Evolutionary conservation across 2,329 filamentous ascomycete genomes (phyloP), one percentile per base, ranked within the genome.

Genomic region (Microsporum ferrugineum): DNA sequence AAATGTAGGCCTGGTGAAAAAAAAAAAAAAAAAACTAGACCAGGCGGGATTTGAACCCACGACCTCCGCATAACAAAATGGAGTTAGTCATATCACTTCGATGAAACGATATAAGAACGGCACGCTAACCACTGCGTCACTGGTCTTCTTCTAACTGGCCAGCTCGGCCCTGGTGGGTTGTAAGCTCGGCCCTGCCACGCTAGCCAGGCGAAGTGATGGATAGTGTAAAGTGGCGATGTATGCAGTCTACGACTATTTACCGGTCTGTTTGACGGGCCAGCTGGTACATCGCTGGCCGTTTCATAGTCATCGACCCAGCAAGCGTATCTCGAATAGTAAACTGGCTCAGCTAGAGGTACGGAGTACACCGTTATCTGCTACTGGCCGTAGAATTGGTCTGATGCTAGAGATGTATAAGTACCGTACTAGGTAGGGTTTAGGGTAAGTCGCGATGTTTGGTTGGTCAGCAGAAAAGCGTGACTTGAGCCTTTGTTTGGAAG

Each of bases 41-140:
- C 49, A 53, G 49, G 49, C 49, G 49, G 49, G 49, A 53, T 53
- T 53, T 53, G 49, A 53, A 53, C 49, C 49, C 49, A 53, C 49
- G 49, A 53, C 49, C 49, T 53, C 49, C 49, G 49, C 49, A 53
- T 53, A 23, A 53, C 49, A 23, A 53, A n/a, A 53, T 33, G 49
- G 49, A 53, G 49, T 33, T 29, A 53, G 23, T 53, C 49, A 53
- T 53, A 53, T 53, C 49, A 53, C 49, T 53, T 53, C 27, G 3
- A 33, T 31, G 27, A 53, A 53, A 53, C 49, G 49, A 53, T 53
- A 53, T 53, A 53, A 53, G 49, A 53, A 53, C 49, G 49, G 49
- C 49, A 53, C 49, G 49, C 49, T 53, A 53, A 53, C 49, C 49
- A 53, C 49, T 53, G 49, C 49, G 49, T 53, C 49, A 53, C 49